Evolutionary conservation across 352 stramenopile genomes (phyloP).

Genomic region (Elongisporangium senticosum): DNA sequence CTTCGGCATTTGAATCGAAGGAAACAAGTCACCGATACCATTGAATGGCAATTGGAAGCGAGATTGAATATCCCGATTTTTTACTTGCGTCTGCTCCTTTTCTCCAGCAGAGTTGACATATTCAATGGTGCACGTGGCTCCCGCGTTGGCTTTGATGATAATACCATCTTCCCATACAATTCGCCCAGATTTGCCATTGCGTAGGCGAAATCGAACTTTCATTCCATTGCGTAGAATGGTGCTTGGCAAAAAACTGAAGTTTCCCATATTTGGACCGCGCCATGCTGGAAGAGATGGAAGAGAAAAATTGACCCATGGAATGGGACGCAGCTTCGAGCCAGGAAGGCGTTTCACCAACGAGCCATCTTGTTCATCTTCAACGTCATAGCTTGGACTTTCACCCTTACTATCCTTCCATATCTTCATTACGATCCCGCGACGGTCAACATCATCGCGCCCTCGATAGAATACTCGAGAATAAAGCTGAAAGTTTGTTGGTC

Average conservation of each 20-base stretch:
- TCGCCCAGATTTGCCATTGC: constrained; percentile 16
- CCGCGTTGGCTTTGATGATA: constrained; percentile 40
- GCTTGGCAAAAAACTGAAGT: constrained; percentile 16
- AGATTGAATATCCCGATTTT: constrained; percentile 43
- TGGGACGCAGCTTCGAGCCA: constrained; percentile 29
- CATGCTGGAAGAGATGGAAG: constrained; percentile 17
- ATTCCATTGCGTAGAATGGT: constrained; percentile 40
- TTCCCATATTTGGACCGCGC: constrained; percentile 1
- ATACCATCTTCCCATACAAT: constrained; percentile 37
- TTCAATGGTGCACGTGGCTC: constrained; percentile 40
- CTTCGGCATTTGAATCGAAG: constrained; percentile 27
- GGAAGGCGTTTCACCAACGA: constrained; percentile 33
- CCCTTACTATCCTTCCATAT: constrained; percentile 22
- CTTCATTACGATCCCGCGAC: constrained; percentile 54
- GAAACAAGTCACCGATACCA: constrained; percentile 21
- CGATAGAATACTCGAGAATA: constrained; percentile 54
- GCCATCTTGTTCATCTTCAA: constrained; percentile 50
- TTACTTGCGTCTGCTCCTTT: constrained; percentile 33
- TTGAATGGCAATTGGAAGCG: constrained; percentile 30
- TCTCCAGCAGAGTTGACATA: constrained; percentile 24
- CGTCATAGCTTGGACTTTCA: constrained; percentile 26
- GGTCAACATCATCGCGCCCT: constrained; percentile 35
- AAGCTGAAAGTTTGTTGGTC: constrained; percentile 24
- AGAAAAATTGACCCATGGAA: constrained; percentile 47
- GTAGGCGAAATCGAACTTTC: constrained; percentile 42